Evolutionary conservation across 2,329 filamentous ascomycete species (phyloP), one percentile per base, ranked within the genome.

Genomic region (Xylaria polymorpha): DNA sequence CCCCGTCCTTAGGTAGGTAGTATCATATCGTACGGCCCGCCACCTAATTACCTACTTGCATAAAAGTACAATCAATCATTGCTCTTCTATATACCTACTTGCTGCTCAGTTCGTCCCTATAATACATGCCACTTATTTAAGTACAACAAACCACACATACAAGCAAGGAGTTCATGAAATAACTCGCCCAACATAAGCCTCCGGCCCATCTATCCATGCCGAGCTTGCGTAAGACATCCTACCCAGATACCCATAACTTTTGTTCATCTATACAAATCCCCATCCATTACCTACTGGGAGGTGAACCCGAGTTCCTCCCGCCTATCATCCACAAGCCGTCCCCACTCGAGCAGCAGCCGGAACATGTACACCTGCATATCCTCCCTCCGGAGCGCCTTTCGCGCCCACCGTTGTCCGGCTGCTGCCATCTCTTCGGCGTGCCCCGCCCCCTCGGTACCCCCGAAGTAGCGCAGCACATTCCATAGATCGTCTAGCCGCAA

Each of bases 281-380:
- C 35, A 32, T 48, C 20, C 25, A 29, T 29, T 4, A 4, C 25
- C 25, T 29, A 51, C 15, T 50, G 22, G 0, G 57, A 48, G 10
- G 25, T 12, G 67, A 79, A 82, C 1, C 80, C 80, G 43, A 83
- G 68, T 29, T 75, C 73, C 37, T 81, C 80, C 48, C 81, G 75
- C n/a, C 71, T 64, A 65, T 83, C 81, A 64, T 83, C 81, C 20
- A 83, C 67, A 9, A 83, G 68, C 12, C 82, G 76, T 1, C 78
- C 84, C 78, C 83, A 85, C 71, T 86, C 85, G n/a, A 86, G 74
- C 44, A 86, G 72, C 61, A 90, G 73, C 46, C 87, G 78, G 66
- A 86, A 85, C 71, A 87, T 83, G 75, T 90, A 90, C 2, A 90
- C 80, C 72, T 84, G 80, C 86, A 89, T 88, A 72, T 90, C 87